Base-by-base conservation (phyloP, 2,329 filamentous ascomycete genomes). In the Acrocalymma vagum region DNA sequence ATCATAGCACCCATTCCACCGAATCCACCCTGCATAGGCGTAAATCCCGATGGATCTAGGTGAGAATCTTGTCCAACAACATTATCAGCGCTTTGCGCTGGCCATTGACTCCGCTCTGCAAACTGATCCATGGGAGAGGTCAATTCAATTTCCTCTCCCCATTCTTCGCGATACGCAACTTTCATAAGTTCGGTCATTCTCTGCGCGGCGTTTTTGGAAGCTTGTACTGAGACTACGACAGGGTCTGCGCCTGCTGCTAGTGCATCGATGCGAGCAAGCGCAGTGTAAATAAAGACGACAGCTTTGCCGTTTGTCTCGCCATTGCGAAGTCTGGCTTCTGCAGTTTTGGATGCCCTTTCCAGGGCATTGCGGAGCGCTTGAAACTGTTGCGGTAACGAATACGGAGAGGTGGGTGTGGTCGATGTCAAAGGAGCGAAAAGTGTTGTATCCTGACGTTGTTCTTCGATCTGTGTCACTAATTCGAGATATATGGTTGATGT, bases 221-320 rank as follows among this genome's bases (percentile, higher is more conserved):
- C n/a, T n/a, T n/a, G n/a, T n/a, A n/a, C n/a, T n/a, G n/a, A n/a
- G n/a, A n/a, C n/a, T n/a, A n/a, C n/a, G n/a, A n/a, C 53, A 1
- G 49, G 25, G 11, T 65, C 47, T 5, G 23, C 29, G 4, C 50
- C 45, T 1, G 48, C 29, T 1, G 48, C 40, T 0, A 65, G 11
- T 1, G 59, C 60, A 14, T 65, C 55, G 39, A 65, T 52, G 18
- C 58, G 54, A 1, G 60, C 58, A 9, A 58, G 30, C 2, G 49
- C 56, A 27, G 50, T 58, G 5, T 28, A 29, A 4, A 57, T 18
- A 31, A 58, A 62, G 6, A 57, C 42, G 3, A 35, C 32, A 5
- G 55, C 58, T 42, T 65, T 65, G 4, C 47, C 48, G 24, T 63
- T 63, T 9, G 51, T 55, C 11, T 63, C 60, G 42, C 60, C 62